These are phyloP conservation scores for Fusarium nodosum DNA, from an alignment of 2,329 filamentous ascomycete species.

Conservation along the genomic window DNA sequence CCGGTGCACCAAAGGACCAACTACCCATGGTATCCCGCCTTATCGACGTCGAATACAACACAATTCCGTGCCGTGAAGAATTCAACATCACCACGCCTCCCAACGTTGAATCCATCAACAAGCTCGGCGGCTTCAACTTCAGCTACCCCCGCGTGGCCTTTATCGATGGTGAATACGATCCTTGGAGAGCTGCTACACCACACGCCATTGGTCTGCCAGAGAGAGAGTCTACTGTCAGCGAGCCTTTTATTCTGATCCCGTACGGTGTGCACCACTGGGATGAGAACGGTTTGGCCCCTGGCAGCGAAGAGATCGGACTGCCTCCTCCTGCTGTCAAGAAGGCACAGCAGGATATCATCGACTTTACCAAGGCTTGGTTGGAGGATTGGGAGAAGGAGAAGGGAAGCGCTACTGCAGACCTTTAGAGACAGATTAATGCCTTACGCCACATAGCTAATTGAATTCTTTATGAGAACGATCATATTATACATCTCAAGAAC, in stretches of 20 bases:
- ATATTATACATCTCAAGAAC: neutral
- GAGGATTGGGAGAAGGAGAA: slow-evolving; percentile 64
- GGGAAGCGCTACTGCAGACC: slow-evolving; percentile 11
- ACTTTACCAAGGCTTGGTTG: slow-evolving; percentile 77
- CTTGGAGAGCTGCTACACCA: slow-evolving; percentile 81
- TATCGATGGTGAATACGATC: slow-evolving; percentile 82
- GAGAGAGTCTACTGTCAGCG: slow-evolving; percentile 70
- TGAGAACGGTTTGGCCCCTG: slow-evolving; percentile 71
- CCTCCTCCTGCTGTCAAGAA: slow-evolving; percentile 71
- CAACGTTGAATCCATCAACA: slow-evolving; percentile 77
- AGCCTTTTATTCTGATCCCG: slow-evolving; percentile 81
- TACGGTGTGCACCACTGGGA: slow-evolving; percentile 88
- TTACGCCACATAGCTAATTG: neutral
- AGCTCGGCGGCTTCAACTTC: slow-evolving; percentile 80
- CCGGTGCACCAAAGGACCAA: slow-evolving; percentile 72
- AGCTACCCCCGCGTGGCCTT: slow-evolving; percentile 80
- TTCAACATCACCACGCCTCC: slow-evolving; percentile 78
- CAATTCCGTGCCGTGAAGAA: slow-evolving; percentile 72
- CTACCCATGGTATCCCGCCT: slow-evolving; percentile 80
- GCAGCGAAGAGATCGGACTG: slow-evolving; percentile 71
- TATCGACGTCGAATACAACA: slow-evolving; percentile 73
- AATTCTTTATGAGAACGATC: neutral
- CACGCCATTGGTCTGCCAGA: slow-evolving; percentile 73
- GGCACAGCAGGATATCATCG: slow-evolving; percentile 69
- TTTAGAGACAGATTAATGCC: neutral